Base-by-base conservation (phyloP, 768 basidiomycete species). In the Auriscalpium vulgare region DNA sequence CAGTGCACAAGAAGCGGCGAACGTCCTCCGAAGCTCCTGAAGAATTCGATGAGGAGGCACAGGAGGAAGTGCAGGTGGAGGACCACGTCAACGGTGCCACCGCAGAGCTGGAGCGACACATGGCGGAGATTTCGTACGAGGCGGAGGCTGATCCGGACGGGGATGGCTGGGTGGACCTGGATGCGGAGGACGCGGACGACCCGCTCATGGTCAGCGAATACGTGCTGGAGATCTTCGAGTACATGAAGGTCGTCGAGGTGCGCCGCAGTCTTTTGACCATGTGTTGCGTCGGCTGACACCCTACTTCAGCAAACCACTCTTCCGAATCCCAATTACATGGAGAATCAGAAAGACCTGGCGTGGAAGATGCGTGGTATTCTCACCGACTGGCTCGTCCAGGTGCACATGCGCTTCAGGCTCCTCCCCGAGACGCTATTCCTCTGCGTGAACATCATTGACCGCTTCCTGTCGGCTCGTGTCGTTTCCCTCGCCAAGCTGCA, bases 141-240 rank as follows among this genome's bases (percentile, higher is more conserved):
- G 68, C 64, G 3, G 88, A 88, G 66, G 84, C 81, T 4, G 85
- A 87, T 61, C 84, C 84, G 3, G 75, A 87, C 55, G 77, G 76
- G 59, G 62, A 74, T 65, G 74, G 78, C 66, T 98, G 93, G 95
- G 88, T 88, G 35, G 95, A 98, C 65, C 79, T 98, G 14, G 94
- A 97, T 61, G 84, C 82, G 1, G 93, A 95, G 19, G 95, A 97
- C 67, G 82, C 75, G 53, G 92, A 94, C 50, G 95, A 99, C 66
- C 97, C 95, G 13, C 77, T 91, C 58, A 97, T 97, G 95, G 95
- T 97, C 61, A 88, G 87, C 73, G 92, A 97, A 71, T 99, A 99
- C 66, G 95, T 97, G 51, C 76, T 76, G 23, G 97, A 98, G 56
- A 94, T 98, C 59, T 95, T 94, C 74, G 75, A 87, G 55, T 98